These are phyloP conservation scores for Zelonia costaricensis DNA, from an alignment of 208 protist species.

Conservation along the genomic window DNA sequence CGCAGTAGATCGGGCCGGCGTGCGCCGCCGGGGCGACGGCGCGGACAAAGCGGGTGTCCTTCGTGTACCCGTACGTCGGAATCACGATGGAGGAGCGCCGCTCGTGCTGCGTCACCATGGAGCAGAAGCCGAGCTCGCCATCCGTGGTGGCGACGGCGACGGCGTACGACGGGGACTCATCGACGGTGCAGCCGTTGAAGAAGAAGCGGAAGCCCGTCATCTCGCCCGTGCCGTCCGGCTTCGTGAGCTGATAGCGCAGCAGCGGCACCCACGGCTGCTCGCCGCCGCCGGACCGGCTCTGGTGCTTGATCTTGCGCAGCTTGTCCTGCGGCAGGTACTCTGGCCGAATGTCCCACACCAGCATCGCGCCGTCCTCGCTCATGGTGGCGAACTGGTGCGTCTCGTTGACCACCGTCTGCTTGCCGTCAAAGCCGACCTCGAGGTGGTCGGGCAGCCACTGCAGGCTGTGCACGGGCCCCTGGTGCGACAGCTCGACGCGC, in stretches of 20 bases:
- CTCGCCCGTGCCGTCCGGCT: constrained; percentile 67
- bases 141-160: constrained; percentile 60
- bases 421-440: constrained; percentile 89
- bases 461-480: constrained; percentile 83
- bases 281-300: constrained; percentile 49
- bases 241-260: constrained; percentile 66
- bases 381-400: constrained; percentile 88
- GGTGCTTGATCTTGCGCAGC: constrained; percentile 90
- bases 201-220: constrained; percentile 82
- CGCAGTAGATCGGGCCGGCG: constrained; percentile 66
- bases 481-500: constrained; percentile 87
- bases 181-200: constrained; percentile 60
- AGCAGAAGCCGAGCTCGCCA: constrained; percentile 77
- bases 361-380: constrained; percentile 86
- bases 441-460: constrained; percentile 80
- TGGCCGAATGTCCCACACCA: constrained; percentile 88
- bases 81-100: constrained; percentile 34
- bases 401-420: constrained; percentile 63
- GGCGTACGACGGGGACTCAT: constrained; percentile 63
- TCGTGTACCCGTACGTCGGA: constrained; percentile 55
- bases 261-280: constrained; percentile 88
- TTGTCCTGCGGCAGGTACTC: constrained; percentile 87
- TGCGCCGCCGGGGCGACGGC: constrained; percentile 59
- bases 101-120: constrained; percentile 63
- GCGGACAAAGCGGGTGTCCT: constrained; percentile 67